Evolutionary conservation across 2,329 filamentous ascomycete genomes (phyloP).

Genomic region (Fusarium avenaceum): DNA sequence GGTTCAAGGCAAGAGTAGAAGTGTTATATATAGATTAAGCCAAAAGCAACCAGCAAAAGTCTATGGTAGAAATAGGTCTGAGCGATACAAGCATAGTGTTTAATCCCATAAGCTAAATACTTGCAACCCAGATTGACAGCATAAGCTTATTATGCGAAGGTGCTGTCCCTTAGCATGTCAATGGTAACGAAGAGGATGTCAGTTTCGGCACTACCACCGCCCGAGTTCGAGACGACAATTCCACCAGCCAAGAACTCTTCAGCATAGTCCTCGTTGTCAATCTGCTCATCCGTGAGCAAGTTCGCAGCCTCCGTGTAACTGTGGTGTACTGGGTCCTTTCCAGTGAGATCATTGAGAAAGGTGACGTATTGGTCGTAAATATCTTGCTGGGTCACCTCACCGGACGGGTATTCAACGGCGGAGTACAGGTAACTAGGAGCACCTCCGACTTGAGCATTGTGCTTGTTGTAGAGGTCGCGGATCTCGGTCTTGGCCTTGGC

Average conservation of each 20-base stretch:
- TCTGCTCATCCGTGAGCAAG: neutral
- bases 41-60: neutral
- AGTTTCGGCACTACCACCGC: neutral
- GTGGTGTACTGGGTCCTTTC: neutral
- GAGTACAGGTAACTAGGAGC: neutral
- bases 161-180: neutral
- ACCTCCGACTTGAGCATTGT: slow-evolving; percentile 5
- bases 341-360: neutral
- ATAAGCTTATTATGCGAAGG: neutral
- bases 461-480: neutral
- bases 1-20: neutral
- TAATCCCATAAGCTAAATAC: neutral
- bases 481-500: neutral
- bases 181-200: slow-evolving; percentile 6
- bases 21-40: neutral
- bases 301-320: slow-evolving; percentile 3
- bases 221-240: neutral
- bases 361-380: slow-evolving; percentile 3
- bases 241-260: neutral
- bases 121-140: neutral
- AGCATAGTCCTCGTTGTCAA: too few species aligned
- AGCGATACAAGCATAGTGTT: neutral
- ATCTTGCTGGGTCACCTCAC: neutral
- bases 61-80: neutral
- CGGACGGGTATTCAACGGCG: neutral